A percentile compares a stretch with the other conserved stretches of the same genome.
These are phyloP conservation scores for Choanephora cucurbitarum DNA, from an alignment of 371 early-diverging fungal species.

Conservation along the genomic window DNA sequence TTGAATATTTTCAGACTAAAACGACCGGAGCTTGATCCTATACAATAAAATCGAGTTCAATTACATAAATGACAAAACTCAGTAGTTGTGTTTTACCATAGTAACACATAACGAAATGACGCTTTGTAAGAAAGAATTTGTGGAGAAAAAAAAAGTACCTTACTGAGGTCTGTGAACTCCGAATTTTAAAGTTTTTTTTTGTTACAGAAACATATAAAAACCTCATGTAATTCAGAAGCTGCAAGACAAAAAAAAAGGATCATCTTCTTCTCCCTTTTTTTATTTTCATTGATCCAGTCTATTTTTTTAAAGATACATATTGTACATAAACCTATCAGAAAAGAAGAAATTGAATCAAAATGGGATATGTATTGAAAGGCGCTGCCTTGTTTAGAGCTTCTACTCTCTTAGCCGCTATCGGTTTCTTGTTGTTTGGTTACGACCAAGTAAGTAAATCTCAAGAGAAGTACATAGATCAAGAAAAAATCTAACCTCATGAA, in stretches of 20 bases:
- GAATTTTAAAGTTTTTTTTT: neutral
- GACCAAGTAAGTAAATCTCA: slow-evolving; percentile 38
- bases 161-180: neutral
- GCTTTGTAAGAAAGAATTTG: slow-evolving; percentile 2
- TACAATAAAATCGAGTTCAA: slow-evolving; percentile 3
- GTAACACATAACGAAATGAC: slow-evolving; percentile 13
- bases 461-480: slow-evolving; percentile 2
- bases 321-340: neutral
- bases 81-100: slow-evolving; percentile 5
- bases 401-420: slow-evolving; percentile 48
- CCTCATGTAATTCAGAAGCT: slow-evolving; percentile 3
- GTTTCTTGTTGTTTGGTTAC: slow-evolving; percentile 55
- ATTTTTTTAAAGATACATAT: no score
- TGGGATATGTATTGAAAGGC: slow-evolving; percentile 40
- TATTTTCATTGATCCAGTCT: no score
- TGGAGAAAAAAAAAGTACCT: slow-evolving; percentile 9
- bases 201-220: slow-evolving; percentile 21
- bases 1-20: slow-evolving; percentile 3
- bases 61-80: slow-evolving; percentile 4
- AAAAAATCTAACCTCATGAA: neutral
- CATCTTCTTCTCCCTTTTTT: slow-evolving; percentile 2
- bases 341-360: slow-evolving; percentile 11
- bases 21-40: slow-evolving; percentile 12
- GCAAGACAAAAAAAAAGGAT: neutral
- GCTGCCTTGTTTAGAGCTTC: slow-evolving; percentile 39